Evolutionary conservation across 495 filamentous ascomycete genomes (phyloP).

Genomic region (Aspergillus carlsbadensis): DNA sequence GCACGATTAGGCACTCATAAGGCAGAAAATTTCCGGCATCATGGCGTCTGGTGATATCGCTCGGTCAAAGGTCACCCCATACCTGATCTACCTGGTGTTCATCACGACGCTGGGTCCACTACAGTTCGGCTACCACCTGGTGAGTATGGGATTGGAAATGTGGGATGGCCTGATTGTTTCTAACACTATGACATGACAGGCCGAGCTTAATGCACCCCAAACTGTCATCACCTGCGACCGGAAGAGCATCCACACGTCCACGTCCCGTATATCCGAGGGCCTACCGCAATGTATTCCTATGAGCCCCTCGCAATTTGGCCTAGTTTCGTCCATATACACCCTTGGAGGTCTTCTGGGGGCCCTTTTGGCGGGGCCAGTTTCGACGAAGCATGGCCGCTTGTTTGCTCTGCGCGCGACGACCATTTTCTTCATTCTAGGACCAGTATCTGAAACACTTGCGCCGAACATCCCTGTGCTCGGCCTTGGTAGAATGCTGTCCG

Average conservation of each 20-base stretch:
- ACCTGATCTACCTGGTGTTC: slow-evolving; percentile 62
- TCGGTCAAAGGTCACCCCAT: slow-evolving; percentile 49
- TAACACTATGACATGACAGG: slow-evolving; percentile 47
- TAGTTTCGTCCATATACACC: slow-evolving; percentile 88
- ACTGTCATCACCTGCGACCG: slow-evolving; percentile 80
- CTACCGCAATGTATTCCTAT: slow-evolving; percentile 82
- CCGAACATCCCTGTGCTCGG: slow-evolving; percentile 63
- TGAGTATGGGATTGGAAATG: slow-evolving; percentile 34
- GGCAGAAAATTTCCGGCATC: not conserved
- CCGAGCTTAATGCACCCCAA: slow-evolving; percentile 93
- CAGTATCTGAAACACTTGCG: slow-evolving; percentile 69
- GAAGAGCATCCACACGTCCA: slow-evolving; percentile 50
- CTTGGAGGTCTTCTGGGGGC: slow-evolving; percentile 86
- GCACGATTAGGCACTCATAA: not conserved
- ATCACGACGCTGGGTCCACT: slow-evolving; percentile 75
- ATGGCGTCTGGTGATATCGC: slow-evolving; percentile 24
- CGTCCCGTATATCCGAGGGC: slow-evolving; percentile 23
- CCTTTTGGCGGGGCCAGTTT: slow-evolving; percentile 69
- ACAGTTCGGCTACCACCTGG: slow-evolving; percentile 93
- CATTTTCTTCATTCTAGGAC: slow-evolving; percentile 72
- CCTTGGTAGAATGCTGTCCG: slow-evolving; percentile 75
- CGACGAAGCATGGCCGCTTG: slow-evolving; percentile 70
- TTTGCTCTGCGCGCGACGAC: slow-evolving; percentile 70
- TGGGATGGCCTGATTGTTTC: not conserved
- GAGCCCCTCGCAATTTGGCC: slow-evolving; percentile 70